Percentiles rank a stretch among this genome's conserved stretches.
Conservation (phyloP, 2,329 filamentous ascomycete genomes). For the Claviceps cyperi region DNA sequence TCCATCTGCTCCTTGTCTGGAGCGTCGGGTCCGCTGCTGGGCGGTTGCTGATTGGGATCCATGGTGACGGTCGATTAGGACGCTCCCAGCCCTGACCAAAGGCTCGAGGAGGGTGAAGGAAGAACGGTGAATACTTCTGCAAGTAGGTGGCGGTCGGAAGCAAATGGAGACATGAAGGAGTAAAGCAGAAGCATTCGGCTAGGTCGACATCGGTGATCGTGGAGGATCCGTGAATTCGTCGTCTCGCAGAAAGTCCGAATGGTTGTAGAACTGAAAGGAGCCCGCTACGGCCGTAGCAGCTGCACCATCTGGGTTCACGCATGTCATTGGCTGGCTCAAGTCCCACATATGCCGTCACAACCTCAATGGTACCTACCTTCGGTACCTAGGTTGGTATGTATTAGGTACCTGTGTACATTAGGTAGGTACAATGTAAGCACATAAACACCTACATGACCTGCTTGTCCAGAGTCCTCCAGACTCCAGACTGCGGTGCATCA, state of each 20-base stretch:
- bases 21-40: conserved; percentile 30
- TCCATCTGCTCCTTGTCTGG: conserved; percentile 46
- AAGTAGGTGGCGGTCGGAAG: not conserved
- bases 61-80: conserved; percentile 14
- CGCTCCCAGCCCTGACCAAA: not conserved
- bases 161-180: not conserved
- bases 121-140: not conserved
- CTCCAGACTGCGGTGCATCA: too few species aligned
- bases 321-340: not conserved
- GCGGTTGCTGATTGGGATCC: conserved; percentile 32
- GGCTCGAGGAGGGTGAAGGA: too few species aligned
- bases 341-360: too few species aligned
- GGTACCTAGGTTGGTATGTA: too few species aligned
- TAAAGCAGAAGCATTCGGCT: not conserved
- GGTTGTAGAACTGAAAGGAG: conserved; percentile 2
- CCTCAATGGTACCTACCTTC: too few species aligned
- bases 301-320: not conserved
- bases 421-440: too few species aligned
- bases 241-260: not conserved
- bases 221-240: not conserved
- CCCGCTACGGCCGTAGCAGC: not conserved
- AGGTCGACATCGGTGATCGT: not conserved
- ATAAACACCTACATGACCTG: too few species aligned
- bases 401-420: too few species aligned
- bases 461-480: too few species aligned